Conservation (phyloP, 257 asterid species). For the Petrea volubilis region DNA sequence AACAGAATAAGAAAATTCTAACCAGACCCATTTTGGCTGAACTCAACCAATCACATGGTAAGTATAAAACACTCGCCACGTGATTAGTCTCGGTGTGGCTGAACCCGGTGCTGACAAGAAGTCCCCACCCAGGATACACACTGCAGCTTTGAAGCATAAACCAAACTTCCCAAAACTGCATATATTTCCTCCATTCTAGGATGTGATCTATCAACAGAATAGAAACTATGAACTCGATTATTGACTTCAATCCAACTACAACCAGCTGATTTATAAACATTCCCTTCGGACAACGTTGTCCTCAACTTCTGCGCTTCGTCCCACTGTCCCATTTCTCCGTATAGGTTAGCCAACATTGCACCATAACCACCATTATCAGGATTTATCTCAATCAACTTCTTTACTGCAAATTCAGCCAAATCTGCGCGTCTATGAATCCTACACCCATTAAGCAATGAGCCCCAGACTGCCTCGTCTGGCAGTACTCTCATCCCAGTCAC, state of each 20-base stretch:
- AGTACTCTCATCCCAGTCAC: constrained; percentile 53
- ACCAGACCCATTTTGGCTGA: too few species aligned
- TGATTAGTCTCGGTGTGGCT: too few species aligned
- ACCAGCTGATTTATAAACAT: constrained; percentile 57
- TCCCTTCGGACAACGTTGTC: constrained; percentile 41
- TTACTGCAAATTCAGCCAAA: constrained; percentile 62
- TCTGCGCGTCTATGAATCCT: constrained; percentile 61
- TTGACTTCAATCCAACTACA: constrained; percentile 87
- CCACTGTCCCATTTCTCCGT: constrained; percentile 73
- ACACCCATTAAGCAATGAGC: constrained; percentile 75
- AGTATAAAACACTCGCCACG: too few species aligned
- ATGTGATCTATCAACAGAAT: constrained; percentile 67
- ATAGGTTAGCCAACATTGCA: constrained; percentile 69
- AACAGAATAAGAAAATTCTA: too few species aligned
- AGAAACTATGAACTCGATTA: constrained; percentile 51
- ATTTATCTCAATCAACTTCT: constrained; percentile 54
- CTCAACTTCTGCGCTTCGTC: constrained; percentile 57
- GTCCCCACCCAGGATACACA: neutral
- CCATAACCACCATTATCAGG: constrained; percentile 68
- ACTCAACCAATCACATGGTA: too few species aligned
- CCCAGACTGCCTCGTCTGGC: constrained; percentile 81
- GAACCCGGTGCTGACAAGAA: too few species aligned
- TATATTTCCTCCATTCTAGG: constrained; percentile 58
- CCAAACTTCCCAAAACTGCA: constrained; percentile 46
- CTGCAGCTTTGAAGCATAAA: neutral